These are phyloP conservation scores for Aspergillus intermedius DNA, from an alignment of 2,329 filamentous ascomycete species.

Conservation along the genomic window DNA sequence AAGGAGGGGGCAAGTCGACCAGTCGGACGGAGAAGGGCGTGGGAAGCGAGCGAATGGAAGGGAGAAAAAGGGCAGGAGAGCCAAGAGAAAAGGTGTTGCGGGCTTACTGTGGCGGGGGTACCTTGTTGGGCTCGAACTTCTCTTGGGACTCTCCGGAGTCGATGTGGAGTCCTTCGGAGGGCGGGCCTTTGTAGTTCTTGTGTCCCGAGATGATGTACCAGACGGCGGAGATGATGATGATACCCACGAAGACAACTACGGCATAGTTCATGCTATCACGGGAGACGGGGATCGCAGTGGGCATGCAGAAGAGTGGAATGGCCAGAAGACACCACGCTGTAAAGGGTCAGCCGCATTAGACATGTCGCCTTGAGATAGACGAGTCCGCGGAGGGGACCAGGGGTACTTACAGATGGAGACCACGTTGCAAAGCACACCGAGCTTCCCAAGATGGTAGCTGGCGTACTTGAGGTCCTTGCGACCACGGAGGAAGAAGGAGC, in stretches of 20 bases:
- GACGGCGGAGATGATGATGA: constrained; percentile 52
- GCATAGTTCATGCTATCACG: constrained; percentile 63
- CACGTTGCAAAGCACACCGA: constrained; percentile 58
- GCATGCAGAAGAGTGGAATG: constrained; percentile 60
- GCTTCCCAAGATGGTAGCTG: constrained; percentile 48
- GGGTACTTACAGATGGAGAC: constrained; percentile 51
- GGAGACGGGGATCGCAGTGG: constrained; percentile 53
- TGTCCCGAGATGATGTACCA: constrained; percentile 68
- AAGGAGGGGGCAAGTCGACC: too few relatives aligned
- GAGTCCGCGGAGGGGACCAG: constrained; percentile 20
- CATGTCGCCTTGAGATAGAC: not conserved
- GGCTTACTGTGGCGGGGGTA: not conserved
- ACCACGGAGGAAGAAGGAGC: constrained; percentile 53
- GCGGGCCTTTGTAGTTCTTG: constrained; percentile 45
- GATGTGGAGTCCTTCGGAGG: constrained; percentile 18
- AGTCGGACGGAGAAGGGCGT: not conserved
- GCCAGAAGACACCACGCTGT: constrained; percentile 57
- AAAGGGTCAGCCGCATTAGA: not conserved
- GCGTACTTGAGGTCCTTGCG: constrained; percentile 49
- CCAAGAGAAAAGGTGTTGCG: not conserved
- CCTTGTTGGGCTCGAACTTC: not conserved
- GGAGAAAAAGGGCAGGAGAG: not conserved
- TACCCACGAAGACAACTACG: constrained; percentile 64
- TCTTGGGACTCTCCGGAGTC: not conserved
- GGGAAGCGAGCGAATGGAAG: not conserved